A percentile compares a stretch with the other conserved stretches of the same genome.
Evolutionary conservation across 2,329 filamentous ascomycete genomes (phyloP).

Genomic region (Beauveria australis): DNA sequence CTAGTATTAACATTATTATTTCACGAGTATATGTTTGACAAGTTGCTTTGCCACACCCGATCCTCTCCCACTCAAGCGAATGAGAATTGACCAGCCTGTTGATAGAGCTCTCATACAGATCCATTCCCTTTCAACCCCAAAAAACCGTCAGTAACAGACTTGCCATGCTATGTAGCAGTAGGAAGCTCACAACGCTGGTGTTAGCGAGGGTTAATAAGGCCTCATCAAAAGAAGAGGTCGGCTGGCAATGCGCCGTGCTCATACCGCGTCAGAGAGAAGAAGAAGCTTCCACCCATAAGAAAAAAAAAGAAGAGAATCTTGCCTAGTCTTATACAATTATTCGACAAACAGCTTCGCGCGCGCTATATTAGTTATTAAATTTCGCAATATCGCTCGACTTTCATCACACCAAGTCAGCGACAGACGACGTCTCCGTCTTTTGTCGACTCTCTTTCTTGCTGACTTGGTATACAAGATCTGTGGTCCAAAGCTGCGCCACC

Average conservation of each 20-base stretch:
- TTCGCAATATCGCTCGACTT: neutral
- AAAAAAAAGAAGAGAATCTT: neutral
- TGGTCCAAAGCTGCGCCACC: slow-evolving; percentile 61
- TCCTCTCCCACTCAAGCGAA: neutral
- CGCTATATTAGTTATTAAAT: slow-evolving; percentile 1
- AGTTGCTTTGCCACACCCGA: neutral
- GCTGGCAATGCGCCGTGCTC: neutral
- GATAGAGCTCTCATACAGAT: neutral
- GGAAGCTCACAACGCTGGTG: neutral
- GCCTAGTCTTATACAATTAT: neutral
- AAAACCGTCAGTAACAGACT: neutral
- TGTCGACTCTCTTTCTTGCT: slow-evolving; percentile 58
- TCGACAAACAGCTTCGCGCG: neutral
- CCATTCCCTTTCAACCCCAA: neutral
- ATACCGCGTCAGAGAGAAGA: neutral
- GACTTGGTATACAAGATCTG: slow-evolving; percentile 61
- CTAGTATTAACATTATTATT: neutral
- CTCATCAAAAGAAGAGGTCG: neutral
- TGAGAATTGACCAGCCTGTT: neutral
- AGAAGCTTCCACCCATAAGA: neutral
- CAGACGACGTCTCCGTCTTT: slow-evolving; percentile 35
- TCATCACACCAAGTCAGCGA: slow-evolving; percentile 36
- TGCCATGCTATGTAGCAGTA: neutral
- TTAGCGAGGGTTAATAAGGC: neutral
- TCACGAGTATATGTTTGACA: neutral